phyloP scores from a whole-genome alignment of 2,329 filamentous ascomycete species.

The Pseudophaeomoniella oleicola region DNA sequence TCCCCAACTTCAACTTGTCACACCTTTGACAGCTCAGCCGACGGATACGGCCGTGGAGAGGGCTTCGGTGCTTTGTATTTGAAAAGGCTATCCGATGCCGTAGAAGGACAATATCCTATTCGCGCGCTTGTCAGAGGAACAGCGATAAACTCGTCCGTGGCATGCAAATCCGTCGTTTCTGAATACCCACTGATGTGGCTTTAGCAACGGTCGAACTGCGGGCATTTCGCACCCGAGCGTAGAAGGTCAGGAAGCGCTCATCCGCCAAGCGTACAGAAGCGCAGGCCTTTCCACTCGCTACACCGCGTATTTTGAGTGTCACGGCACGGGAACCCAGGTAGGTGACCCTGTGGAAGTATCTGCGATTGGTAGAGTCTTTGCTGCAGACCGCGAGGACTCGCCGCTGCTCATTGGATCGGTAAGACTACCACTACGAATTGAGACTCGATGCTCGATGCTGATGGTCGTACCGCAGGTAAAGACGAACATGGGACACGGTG shows the following conservation, averaged over 20 bases:
- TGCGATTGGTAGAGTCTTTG: constrained; percentile 28
- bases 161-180: no score
- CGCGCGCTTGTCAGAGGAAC: constrained; percentile 25
- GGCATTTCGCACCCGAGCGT: constrained; percentile 25
- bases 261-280: constrained; percentile 19
- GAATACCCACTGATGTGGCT: no score
- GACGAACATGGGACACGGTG: constrained; percentile 25
- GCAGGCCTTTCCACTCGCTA: constrained; percentile 18
- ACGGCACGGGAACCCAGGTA: constrained; percentile 41
- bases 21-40: constrained; percentile 29
- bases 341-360: constrained; percentile 43
- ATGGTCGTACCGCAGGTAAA: constrained; percentile 8
- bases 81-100: constrained; percentile 32
- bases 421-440: constrained; percentile 10
- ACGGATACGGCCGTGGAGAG: constrained; percentile 39
- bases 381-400: background rate
- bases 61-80: constrained; percentile 32
- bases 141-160: constrained; percentile 20
- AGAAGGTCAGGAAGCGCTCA: constrained; percentile 21
- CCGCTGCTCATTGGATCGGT: background rate
- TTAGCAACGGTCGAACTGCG: constrained; percentile 20
- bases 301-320: constrained; percentile 29
- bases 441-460: background rate
- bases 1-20: constrained; percentile 37
- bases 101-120: constrained; percentile 30